phyloP scores from a whole-genome alignment of 805 yeast genomes.

The Tetrapisispora pingtungensis region DNA sequence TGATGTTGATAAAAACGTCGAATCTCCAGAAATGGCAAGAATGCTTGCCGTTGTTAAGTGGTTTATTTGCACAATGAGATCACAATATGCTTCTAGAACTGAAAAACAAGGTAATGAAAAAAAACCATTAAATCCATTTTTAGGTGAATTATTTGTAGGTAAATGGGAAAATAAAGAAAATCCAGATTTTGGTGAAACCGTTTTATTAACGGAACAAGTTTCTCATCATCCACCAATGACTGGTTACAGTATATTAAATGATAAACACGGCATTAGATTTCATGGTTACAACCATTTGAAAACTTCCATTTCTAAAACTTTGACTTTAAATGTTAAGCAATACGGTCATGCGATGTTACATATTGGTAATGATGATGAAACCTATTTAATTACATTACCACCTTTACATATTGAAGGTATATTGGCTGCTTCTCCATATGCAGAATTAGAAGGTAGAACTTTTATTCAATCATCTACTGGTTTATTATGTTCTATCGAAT shows the following conservation, averaged over 20 bases:
- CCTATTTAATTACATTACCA: conserved; percentile 78
- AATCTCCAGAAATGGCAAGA: conserved; percentile 39
- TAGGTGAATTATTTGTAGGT: conserved; percentile 91
- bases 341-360: conserved; percentile 79
- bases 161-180: conserved; percentile 60
- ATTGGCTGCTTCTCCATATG: conserved; percentile 83
- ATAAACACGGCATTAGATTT: conserved; percentile 52
- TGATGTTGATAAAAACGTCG: conserved; percentile 33
- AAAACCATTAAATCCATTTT: conserved; percentile 92
- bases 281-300: conserved; percentile 88
- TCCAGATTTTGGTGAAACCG: conserved; percentile 59
- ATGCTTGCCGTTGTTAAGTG: conserved; percentile 77
- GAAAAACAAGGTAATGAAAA: conserved; percentile 92
- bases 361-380: conserved; percentile 43
- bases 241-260: conserved; percentile 77
- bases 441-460: conserved; percentile 86
- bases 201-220: conserved; percentile 82
- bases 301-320: conserved; percentile 69
- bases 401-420: conserved; percentile 93
- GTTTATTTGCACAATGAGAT: conserved; percentile 84
- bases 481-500: conserved; percentile 61
- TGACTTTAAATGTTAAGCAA: conserved; percentile 78
- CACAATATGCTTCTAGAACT: conserved; percentile 88
- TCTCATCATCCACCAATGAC: conserved; percentile 97
- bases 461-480: conserved; percentile 78